These are phyloP conservation scores for Gossypium trilobum DNA, from an alignment of 441 rosid genomes.

Conservation along the genomic window DNA sequence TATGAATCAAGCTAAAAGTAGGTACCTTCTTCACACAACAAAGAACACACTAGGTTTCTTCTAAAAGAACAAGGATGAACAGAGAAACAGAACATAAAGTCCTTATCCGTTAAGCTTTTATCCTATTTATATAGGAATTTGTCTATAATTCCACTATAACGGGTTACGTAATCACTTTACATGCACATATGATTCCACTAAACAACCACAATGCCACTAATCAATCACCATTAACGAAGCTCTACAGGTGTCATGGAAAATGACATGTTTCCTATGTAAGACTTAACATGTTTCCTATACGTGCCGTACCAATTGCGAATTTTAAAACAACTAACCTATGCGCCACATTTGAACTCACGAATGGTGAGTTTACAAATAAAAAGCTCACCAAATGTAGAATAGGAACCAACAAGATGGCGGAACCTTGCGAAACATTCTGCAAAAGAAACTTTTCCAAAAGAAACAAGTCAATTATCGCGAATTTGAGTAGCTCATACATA, in stretches of 20 bases:
- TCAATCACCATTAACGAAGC: not conserved
- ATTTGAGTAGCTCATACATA: not conserved
- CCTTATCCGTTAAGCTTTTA: no score
- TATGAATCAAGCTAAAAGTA: not conserved
- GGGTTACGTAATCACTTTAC: not conserved
- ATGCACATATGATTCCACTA: not conserved
- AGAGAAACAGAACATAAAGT: no score
- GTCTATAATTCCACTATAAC: not conserved
- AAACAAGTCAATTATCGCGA: not conserved
- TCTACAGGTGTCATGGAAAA: not conserved
- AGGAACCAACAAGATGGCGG: not conserved
- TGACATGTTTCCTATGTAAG: not conserved
- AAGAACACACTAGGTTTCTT: not conserved
- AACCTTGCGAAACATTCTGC: not conserved
- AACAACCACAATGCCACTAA: not conserved
- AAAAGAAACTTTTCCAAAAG: not conserved
- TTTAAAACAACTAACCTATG: not conserved
- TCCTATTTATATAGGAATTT: no score
- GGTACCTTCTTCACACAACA: not conserved
- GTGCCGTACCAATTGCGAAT: not conserved
- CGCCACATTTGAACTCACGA: not conserved
- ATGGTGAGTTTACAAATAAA: not conserved
- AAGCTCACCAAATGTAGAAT: not conserved
- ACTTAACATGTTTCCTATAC: not conserved
- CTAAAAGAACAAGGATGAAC: no score